A percentile compares a stretch with the other conserved stretches of the same genome.
These are phyloP conservation scores for Agaricus blazei DNA, from an alignment of 768 basidiomycete genomes.

Conservation along the genomic window DNA sequence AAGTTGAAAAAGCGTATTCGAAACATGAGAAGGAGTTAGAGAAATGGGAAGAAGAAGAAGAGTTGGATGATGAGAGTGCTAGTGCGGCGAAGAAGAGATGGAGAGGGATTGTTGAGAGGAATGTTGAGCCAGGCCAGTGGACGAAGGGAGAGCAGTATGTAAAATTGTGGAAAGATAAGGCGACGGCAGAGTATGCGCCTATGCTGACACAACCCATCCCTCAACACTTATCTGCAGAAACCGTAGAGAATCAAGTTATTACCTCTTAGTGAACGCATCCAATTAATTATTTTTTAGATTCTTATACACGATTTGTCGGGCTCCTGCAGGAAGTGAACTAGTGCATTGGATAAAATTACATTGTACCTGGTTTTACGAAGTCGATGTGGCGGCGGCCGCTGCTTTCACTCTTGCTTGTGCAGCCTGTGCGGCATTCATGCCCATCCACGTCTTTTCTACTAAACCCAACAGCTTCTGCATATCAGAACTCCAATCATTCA, in stretches of 20 bases:
- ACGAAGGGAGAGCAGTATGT: conserved; percentile 72
- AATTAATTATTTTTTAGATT: conserved; percentile 2
- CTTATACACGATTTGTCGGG: background rate
- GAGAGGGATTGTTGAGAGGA: conserved; percentile 58
- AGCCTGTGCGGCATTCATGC: conserved; percentile 85
- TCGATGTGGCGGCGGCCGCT: conserved; percentile 11
- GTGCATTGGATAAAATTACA: conserved; percentile 6
- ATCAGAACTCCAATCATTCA: conserved; percentile 98
- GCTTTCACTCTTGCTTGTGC: conserved; percentile 61
- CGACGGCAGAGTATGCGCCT: conserved; percentile 62
- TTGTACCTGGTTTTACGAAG: conserved; percentile 18
- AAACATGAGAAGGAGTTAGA: conserved; percentile 59
- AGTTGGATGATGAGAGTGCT: conserved; percentile 56
- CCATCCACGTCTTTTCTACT: conserved; percentile 99
- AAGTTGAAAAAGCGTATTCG: conserved; percentile 55
- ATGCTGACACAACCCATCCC: conserved; percentile 36
- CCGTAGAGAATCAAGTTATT: background rate
- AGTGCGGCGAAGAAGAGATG: conserved; percentile 70
- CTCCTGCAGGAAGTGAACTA: background rate
- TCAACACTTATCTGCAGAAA: background rate
- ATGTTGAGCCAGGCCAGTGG: conserved; percentile 48
- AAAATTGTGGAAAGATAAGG: conserved; percentile 65
- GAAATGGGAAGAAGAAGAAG: conserved; percentile 51
- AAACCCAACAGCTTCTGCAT: conserved; percentile 88
- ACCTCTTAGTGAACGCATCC: background rate